Evolutionary conservation across 2,329 filamentous ascomycete genomes (phyloP).

Genomic region (Teratosphaeria zuluensis): DNA sequence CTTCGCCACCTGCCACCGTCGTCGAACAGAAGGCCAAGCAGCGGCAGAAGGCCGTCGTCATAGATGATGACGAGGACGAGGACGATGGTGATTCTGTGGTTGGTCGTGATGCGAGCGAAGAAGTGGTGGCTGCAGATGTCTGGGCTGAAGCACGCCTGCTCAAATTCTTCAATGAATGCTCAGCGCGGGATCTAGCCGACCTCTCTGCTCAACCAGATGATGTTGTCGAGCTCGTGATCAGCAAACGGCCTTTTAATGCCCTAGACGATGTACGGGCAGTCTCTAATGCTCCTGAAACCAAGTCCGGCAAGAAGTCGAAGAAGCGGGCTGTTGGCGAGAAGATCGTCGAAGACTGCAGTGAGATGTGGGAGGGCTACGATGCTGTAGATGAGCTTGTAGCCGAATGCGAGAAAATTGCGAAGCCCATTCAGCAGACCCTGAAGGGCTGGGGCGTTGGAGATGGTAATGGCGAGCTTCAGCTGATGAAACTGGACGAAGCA

Average conservation of each 20-base stretch:
- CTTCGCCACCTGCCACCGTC: conserved; percentile 15
- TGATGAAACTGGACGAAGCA: conserved; percentile 44
- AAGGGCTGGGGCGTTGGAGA: conserved; percentile 55
- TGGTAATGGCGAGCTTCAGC: conserved; percentile 51
- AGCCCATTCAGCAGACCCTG: conserved; percentile 55
- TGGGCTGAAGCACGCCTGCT: conserved; percentile 44
- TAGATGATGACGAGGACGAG: conserved; percentile 26
- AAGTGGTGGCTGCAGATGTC: conserved; percentile 2
- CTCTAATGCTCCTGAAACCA: conserved; percentile 40
- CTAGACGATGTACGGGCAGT: conserved; percentile 59
- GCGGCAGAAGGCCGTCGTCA: conserved; percentile 19
- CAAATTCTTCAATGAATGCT: conserved; percentile 73
- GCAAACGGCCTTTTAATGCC: conserved; percentile 62
- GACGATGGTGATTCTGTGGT: conserved; percentile 17
- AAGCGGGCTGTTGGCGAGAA: conserved; percentile 50
- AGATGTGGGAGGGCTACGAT: conserved; percentile 70
- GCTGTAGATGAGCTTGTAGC: conserved; percentile 75
- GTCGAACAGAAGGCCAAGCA: conserved; percentile 6
- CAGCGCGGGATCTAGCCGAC: conserved; percentile 65
- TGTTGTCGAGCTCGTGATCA: conserved; percentile 58
- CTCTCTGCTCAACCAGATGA: conserved; percentile 66
- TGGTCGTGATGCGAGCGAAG: conserved; percentile 12
- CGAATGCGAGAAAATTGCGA: conserved; percentile 63
- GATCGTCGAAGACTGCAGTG: conserved; percentile 55
- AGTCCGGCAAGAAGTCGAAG: conserved; percentile 43